These are phyloP conservation scores for Coelastrella sp. DNA, from an alignment of 139 green algal genomes.

Conservation along the genomic window DNA sequence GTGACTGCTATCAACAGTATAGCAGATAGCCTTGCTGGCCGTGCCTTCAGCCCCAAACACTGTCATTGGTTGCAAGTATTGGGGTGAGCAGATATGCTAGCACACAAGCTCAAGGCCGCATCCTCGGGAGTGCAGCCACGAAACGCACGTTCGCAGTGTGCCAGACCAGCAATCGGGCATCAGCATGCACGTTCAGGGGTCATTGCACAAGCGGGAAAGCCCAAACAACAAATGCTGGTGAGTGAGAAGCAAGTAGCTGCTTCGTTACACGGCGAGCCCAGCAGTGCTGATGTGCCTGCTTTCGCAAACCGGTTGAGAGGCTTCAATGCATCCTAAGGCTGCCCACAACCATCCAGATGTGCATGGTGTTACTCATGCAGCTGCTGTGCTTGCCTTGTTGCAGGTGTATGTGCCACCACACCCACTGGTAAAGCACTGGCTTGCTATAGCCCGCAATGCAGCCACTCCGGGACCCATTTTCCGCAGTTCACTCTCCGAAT, in stretches of 20 bases:
- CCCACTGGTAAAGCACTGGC: constrained; percentile 97
- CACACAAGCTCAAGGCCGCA: neutral
- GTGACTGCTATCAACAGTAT: too few relatives aligned
- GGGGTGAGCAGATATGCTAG: neutral
- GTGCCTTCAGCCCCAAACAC: too few relatives aligned
- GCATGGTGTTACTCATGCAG: too few relatives aligned
- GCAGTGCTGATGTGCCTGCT: neutral
- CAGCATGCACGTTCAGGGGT: neutral
- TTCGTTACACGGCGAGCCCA: neutral
- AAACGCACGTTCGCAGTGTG: neutral
- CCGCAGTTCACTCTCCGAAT: constrained; percentile 85
- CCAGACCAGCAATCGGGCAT: neutral
- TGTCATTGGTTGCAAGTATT: too few relatives aligned
- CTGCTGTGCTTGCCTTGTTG: neutral
- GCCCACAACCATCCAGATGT: too few relatives aligned
- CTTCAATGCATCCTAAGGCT: too few relatives aligned
- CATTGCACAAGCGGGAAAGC: neutral
- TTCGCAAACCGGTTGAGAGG: neutral
- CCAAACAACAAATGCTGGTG: constrained; percentile 46
- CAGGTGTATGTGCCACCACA: constrained; percentile 97
- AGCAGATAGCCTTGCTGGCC: too few relatives aligned
- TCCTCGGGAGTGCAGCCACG: neutral
- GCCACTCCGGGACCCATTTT: constrained; percentile 88
- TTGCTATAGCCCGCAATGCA: constrained; percentile 91
- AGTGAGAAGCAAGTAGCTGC: neutral